These are phyloP conservation scores for Blastobotrys illinoisensis DNA, from an alignment of 1,139 yeast genomes.

Conservation along the genomic window DNA sequence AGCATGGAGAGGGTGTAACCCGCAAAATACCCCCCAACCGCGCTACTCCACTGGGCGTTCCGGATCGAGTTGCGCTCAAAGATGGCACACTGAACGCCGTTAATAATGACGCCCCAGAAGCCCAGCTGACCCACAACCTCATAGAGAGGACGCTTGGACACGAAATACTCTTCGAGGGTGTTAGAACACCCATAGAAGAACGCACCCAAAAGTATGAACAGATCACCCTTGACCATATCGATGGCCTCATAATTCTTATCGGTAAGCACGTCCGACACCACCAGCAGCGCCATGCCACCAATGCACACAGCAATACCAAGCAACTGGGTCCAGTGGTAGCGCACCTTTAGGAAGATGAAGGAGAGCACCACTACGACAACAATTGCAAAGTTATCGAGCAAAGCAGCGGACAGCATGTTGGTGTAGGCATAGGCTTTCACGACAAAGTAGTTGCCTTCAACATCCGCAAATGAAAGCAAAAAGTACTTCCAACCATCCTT, in stretches of 20 bases:
- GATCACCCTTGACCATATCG: slow-evolving; percentile 40
- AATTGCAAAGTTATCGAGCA: slow-evolving; percentile 42
- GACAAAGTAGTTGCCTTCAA: slow-evolving; percentile 42
- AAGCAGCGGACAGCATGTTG: slow-evolving; percentile 39
- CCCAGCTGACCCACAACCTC: slow-evolving; percentile 42
- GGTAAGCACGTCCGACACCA: slow-evolving; percentile 38
- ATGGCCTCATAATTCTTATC: slow-evolving; percentile 36
- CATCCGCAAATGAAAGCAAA: slow-evolving; percentile 40
- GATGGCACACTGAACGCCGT: slow-evolving; percentile 41
- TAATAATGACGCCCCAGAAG: slow-evolving; percentile 38
- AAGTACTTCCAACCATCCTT: slow-evolving; percentile 41
- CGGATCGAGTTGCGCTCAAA: slow-evolving; percentile 36
- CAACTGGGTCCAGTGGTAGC: slow-evolving; percentile 43
- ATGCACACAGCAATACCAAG: slow-evolving; percentile 38
- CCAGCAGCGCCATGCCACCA: slow-evolving; percentile 40
- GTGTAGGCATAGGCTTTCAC: slow-evolving; percentile 42
- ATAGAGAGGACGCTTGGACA: slow-evolving; percentile 41
- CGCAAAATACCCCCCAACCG: slow-evolving; percentile 39
- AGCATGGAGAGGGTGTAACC: slow-evolving; percentile 40
- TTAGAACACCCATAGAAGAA: slow-evolving; percentile 42
- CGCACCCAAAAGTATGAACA: slow-evolving; percentile 41
- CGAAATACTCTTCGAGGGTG: slow-evolving; percentile 40
- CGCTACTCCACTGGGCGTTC: slow-evolving; percentile 36
- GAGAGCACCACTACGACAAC: slow-evolving; percentile 40
- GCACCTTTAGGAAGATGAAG: slow-evolving; percentile 37